Conservation (phyloP, 192 early-diverging fungal species). For the Umbelopsis sp. region DNA sequence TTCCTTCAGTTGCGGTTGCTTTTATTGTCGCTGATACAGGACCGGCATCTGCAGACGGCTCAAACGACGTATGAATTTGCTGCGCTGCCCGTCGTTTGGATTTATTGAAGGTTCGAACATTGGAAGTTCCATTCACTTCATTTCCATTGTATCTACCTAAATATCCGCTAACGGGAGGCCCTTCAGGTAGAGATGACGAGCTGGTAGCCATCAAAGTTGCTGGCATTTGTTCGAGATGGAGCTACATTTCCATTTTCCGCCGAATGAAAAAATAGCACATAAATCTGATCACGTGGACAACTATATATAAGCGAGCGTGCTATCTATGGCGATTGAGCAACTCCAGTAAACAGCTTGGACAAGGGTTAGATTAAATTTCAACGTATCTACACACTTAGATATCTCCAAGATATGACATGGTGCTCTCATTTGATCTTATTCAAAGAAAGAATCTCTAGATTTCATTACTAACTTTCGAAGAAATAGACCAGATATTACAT, state of each 20-base stretch:
- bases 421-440: no score
- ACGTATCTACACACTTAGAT: no score
- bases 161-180: neutral
- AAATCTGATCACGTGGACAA: neutral
- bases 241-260: neutral
- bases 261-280: conserved; percentile 1
- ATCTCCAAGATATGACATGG: no score
- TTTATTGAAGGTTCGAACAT: conserved; percentile 11
- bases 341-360: no score
- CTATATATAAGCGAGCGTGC: no score
- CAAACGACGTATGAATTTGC: neutral
- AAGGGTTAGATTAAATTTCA: no score
- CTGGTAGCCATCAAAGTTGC: conserved; percentile 21
- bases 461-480: no score
- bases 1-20: conserved; percentile 1
- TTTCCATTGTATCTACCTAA: conserved; percentile 13
- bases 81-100: conserved; percentile 18
- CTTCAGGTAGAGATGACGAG: conserved; percentile 19
- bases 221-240: conserved; percentile 20
- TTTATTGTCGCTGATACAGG: conserved; percentile 2
- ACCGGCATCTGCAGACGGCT: neutral
- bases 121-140: neutral
- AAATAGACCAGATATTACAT: no score
- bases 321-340: no score
- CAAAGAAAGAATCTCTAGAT: no score